Evolutionary conservation across 495 filamentous ascomycete species (phyloP).

Genomic region (Cercophora newfieldiana): DNA sequence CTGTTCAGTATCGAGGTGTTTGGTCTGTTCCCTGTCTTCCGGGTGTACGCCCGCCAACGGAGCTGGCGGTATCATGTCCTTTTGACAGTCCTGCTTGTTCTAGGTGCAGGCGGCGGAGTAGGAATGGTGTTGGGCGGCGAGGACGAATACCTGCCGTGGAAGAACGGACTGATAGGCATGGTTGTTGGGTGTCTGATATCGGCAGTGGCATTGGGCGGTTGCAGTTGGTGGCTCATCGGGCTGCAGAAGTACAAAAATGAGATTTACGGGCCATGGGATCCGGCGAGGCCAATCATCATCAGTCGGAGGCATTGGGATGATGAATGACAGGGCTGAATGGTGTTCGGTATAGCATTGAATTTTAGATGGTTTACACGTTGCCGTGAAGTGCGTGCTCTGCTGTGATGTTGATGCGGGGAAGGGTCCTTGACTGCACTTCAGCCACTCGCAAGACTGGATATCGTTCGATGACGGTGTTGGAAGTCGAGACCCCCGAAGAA

Average conservation of each 20-base stretch:
- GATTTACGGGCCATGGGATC: conserved; percentile 97
- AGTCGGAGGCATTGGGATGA: conserved; percentile 52
- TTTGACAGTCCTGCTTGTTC: conserved; percentile 76
- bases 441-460: neutral
- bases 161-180: conserved; percentile 68
- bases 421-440: neutral
- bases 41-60: conserved; percentile 77
- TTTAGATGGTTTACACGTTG: neutral
- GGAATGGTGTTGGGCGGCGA: conserved; percentile 61
- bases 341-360: neutral
- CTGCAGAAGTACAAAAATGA: conserved; percentile 99
- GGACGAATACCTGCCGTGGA: conserved; percentile 62
- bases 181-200: conserved; percentile 68
- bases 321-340: conserved; percentile 30
- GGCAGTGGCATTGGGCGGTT: conserved; percentile 79
- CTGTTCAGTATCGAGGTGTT: conserved; percentile 97
- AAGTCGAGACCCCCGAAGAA: neutral
- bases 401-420: neutral
- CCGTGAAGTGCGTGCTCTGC: neutral
- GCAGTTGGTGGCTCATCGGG: conserved; percentile 96
- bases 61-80: conserved; percentile 81
- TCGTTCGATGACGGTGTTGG: neutral
- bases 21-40: conserved; percentile 92
- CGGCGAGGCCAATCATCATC: conserved; percentile 79
- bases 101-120: conserved; percentile 73